Base-by-base conservation (phyloP, 495 filamentous ascomycete species). In the Aspergillus coremiiformis region DNA sequence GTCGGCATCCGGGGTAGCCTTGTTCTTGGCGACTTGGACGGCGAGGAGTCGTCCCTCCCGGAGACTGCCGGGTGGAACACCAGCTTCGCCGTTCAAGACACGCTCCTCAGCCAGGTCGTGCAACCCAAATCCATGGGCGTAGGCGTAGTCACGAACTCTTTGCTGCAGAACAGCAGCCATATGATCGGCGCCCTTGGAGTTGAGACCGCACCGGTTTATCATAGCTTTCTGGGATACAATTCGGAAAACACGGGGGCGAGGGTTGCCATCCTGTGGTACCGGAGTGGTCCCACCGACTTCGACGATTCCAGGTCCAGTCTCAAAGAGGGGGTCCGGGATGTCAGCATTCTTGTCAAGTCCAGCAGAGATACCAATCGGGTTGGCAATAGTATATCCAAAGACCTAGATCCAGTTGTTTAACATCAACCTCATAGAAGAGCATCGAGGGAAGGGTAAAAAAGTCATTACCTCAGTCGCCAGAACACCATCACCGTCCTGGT, bases 21-120 rank as follows among this genome's bases (percentile, higher is more conserved):
- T 95, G 70, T 96, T 97, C 81, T 98, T 96, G n/a, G 92, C 89
- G 22, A 98, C 82, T 64, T 98, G 92, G n/a, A 98, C 89, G 1
- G 87, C 84, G 37, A 97, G 71, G 51, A 97, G 71, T 44, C 84
- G 80, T 6, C 91, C 90, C 0, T 80, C 72, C 29, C 75, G 68
- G 53, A 98, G 65, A 66, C 83, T 88, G 0, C 93, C 93, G 0
- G 90, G 86, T 53, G 70, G 80, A 52, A 78, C 80, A 48, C 73
- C 78, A 22, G 75, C 80, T 41, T 81, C 78, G 11, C 85, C 87
- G 53, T 93, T 78, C 35, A 96, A 64, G 5, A 98, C 81, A 5
- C 80, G 76, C 47, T 79, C 63, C 67, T 90, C 89, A 8, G 81
- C 83, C 10, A 77, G 72, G 1, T 79, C 74, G 53, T 80, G 77